Conservation (phyloP, 2,329 filamentous ascomycete genomes). For the Karstenula rhodostoma region DNA sequence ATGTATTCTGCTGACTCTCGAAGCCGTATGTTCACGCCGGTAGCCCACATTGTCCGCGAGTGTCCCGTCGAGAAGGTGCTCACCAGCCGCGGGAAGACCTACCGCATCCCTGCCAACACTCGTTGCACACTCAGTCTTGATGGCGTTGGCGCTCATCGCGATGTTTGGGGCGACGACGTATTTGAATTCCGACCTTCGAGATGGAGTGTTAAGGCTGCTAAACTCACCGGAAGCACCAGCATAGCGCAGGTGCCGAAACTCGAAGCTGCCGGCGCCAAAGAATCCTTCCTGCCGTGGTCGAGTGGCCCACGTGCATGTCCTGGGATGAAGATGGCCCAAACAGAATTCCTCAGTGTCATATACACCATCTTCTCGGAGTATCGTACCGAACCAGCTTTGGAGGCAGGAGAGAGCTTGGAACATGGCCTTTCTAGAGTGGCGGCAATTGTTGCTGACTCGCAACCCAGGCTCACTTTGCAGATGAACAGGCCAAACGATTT, state of each 20-base stretch:
- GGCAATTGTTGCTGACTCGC: conserved; percentile 18
- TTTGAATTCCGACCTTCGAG: conserved; percentile 39
- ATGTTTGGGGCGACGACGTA: conserved; percentile 14
- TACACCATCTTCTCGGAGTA: conserved; percentile 26
- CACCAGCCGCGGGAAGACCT: background rate
- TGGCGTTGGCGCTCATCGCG: background rate
- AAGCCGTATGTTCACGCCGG: conserved; percentile 22
- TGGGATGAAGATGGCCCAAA: conserved; percentile 47
- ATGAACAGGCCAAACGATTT: conserved; percentile 17
- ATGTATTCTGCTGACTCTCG: background rate
- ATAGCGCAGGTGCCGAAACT: conserved; percentile 10
- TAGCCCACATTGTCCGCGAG: conserved; percentile 17
- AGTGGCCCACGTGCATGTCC: conserved; percentile 39
- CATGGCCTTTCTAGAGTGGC: conserved; percentile 16
- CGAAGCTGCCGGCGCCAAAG: conserved; percentile 6
- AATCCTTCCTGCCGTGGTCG: conserved; percentile 23
- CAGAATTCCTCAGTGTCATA: conserved; percentile 46
- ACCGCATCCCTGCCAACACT: conserved; percentile 17
- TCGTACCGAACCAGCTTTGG: conserved; percentile 13
- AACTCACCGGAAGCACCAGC: background rate
- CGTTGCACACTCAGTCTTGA: conserved; percentile 17
- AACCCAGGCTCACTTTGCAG: conserved; percentile 19
- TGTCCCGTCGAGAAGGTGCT: conserved; percentile 4
- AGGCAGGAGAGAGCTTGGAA: conserved; percentile 14
- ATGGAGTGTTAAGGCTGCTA: conserved; percentile 19